These are phyloP conservation scores for Hymenoscyphus fraxineus DNA, from an alignment of 2,329 filamentous ascomycete species.

Conservation along the genomic window DNA sequence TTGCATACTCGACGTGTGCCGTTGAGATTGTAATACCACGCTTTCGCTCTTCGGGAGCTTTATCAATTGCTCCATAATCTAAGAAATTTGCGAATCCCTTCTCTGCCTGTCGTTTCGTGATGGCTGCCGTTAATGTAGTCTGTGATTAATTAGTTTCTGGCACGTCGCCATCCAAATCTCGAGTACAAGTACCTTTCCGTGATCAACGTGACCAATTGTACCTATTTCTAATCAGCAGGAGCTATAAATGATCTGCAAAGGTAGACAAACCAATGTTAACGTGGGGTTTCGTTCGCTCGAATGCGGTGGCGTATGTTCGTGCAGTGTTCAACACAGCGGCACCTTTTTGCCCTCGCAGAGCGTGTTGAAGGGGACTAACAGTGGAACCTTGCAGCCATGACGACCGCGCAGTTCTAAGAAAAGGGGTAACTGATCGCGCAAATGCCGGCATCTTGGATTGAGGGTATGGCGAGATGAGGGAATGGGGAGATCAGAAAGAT, in stretches of 20 bases:
- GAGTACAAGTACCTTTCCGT: conserved; percentile 74
- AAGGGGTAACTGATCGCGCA: conserved; percentile 71
- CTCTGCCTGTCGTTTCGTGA: conserved; percentile 95
- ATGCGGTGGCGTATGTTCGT: conserved; percentile 61
- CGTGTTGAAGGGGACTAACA: conserved; percentile 73
- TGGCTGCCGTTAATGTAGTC: conserved; percentile 97
- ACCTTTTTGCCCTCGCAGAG: conserved; percentile 59
- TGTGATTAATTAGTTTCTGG: conserved; percentile 37
- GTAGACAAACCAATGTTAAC: conserved; percentile 81
- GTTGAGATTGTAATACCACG: conserved; percentile 99
- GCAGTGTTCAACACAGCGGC: conserved; percentile 62
- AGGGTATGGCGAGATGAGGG: conserved; percentile 18
- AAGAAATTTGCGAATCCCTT: conserved; percentile 94
- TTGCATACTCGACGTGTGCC: conserved; percentile 97
- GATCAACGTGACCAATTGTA: conserved; percentile 99
- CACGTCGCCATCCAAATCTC: neutral
- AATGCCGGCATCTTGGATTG: conserved; percentile 70
- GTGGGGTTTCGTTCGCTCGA: conserved; percentile 90
- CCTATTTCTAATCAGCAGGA: conserved; percentile 44
- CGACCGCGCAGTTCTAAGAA: conserved; percentile 76
- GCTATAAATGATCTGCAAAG: conserved; percentile 7
- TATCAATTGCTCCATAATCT: conserved; percentile 97
- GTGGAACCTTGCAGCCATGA: conserved; percentile 66
- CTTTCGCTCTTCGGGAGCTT: conserved; percentile 98
- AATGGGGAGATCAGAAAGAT: conserved; percentile 1